Percentiles rank a stretch among this genome's conserved stretches.
Evolutionary conservation across 495 filamentous ascomycete genomes (phyloP).

Genomic region (Jackrogersella minutella): DNA sequence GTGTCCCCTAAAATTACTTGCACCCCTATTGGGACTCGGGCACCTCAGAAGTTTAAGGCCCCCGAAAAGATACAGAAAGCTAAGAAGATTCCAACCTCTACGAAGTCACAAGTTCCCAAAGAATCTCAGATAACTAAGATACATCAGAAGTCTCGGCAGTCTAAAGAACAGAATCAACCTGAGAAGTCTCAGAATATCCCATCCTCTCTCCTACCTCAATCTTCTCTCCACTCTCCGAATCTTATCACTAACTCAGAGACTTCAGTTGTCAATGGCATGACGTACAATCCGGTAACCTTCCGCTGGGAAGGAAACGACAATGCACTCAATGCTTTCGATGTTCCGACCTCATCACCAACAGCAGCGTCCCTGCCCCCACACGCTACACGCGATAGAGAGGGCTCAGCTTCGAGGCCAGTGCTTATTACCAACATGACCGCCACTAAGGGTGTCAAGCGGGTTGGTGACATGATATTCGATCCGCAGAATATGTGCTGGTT

Average conservation of each 20-base stretch:
- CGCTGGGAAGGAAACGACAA: slow-evolving; percentile 98
- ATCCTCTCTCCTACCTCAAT: background rate
- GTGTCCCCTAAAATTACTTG: background rate
- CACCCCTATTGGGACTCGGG: background rate
- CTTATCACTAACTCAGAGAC: slow-evolving; percentile 34
- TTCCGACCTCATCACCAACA: slow-evolving; percentile 57
- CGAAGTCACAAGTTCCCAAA: slow-evolving; percentile 1
- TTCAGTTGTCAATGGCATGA: slow-evolving; percentile 90
- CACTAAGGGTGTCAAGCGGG: slow-evolving; percentile 82
- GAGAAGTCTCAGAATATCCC: slow-evolving; percentile 17
- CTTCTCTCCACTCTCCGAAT: background rate
- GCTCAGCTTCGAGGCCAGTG: slow-evolving; percentile 79
- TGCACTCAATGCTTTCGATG: slow-evolving; percentile 76
- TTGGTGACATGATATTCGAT: slow-evolving; percentile 97
- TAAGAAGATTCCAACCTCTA: background rate
- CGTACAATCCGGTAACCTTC: slow-evolving; percentile 83
- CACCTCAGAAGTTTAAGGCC: slow-evolving; percentile 5
- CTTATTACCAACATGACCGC: slow-evolving; percentile 88
- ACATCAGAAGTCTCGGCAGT: background rate
- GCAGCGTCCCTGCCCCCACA: slow-evolving; percentile 56
- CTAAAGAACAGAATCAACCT: background rate
- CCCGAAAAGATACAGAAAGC: slow-evolving; percentile 2
- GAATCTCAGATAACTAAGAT: background rate
- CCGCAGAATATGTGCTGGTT: slow-evolving; percentile 96
- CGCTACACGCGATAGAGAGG: slow-evolving; percentile 60